Percentiles rank a stretch among this genome's conserved stretches.
Evolutionary conservation across 768 basidiomycete genomes (phyloP).

Genomic region (Tricholoma sp.): DNA sequence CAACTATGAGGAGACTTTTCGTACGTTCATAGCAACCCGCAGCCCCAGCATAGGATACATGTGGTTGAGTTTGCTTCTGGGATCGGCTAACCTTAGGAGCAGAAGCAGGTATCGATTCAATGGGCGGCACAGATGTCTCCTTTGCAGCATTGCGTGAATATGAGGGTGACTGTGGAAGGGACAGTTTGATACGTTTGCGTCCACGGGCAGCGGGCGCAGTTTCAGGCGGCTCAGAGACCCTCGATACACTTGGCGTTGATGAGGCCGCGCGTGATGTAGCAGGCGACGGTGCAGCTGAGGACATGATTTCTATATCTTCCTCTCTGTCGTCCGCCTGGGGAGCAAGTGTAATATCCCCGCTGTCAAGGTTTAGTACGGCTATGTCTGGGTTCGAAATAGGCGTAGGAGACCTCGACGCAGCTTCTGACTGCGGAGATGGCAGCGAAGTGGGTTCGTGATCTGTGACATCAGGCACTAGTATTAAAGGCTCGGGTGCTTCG

Average conservation of each 20-base stretch:
- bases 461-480: neutral
- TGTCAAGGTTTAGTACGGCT: constrained; percentile 11
- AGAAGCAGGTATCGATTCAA: constrained; percentile 18
- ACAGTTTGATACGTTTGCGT: constrained; percentile 14
- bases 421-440: neutral
- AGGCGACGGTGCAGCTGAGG: neutral
- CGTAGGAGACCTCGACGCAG: constrained; percentile 9
- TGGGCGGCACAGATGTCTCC: constrained; percentile 22
- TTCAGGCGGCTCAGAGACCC: constrained; percentile 1
- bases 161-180: constrained; percentile 2
- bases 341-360: constrained; percentile 7
- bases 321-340: neutral
- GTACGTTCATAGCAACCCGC: constrained; percentile 15
- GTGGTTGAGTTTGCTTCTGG: constrained; percentile 10
- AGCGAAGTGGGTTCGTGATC: neutral
- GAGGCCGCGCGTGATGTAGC: neutral
- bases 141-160: constrained; percentile 7
- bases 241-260: neutral
- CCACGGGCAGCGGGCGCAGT: constrained; percentile 1
- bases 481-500: neutral
- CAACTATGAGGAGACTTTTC: constrained; percentile 32
- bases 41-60: constrained; percentile 12
- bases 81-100: constrained; percentile 9
- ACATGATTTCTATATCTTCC: neutral
- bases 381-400: constrained; percentile 27